Percentiles rank a stretch among this genome's conserved stretches.
Evolutionary conservation across 139 green algal genomes (phyloP).

Genomic region (Chlamydomonas eustigma): DNA sequence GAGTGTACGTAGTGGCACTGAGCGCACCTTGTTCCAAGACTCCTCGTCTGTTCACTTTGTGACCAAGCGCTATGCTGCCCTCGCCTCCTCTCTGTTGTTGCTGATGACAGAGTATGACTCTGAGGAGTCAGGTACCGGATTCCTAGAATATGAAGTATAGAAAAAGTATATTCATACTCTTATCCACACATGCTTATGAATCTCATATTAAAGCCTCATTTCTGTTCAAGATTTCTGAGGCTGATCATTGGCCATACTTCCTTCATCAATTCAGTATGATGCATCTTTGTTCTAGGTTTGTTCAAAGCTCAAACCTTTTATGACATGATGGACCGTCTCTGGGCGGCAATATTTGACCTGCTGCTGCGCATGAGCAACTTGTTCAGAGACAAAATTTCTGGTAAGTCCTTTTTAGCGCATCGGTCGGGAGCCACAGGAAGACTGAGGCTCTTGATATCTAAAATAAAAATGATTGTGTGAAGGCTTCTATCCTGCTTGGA

Average conservation of each 20-base stretch:
- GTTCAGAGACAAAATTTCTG: slow-evolving; percentile 25
- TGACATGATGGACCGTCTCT: slow-evolving; percentile 54
- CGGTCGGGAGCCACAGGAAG: too few species aligned
- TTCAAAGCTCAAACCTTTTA: slow-evolving; percentile 53
- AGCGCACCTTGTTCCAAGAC: slow-evolving; percentile 45
- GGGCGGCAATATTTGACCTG: slow-evolving; percentile 51
- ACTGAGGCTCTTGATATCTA: too few species aligned
- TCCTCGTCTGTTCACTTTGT: slow-evolving; percentile 18
- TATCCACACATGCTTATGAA: too few species aligned
- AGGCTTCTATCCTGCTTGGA: too few species aligned
- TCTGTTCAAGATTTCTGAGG: too few species aligned
- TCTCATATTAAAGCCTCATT: too few species aligned
- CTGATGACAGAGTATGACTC: slow-evolving; percentile 71
- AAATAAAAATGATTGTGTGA: too few species aligned
- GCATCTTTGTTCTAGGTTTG: too few species aligned
- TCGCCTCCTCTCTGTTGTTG: slow-evolving; percentile 72
- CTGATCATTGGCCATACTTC: too few species aligned
- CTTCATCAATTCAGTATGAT: too few species aligned
- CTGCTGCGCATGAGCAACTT: slow-evolving; percentile 59
- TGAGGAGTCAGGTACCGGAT: slow-evolving; percentile 38
- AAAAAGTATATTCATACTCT: not conserved
- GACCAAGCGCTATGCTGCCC: slow-evolving; percentile 65
- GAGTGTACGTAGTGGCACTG: slow-evolving; percentile 47
- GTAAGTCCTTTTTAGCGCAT: too few species aligned
- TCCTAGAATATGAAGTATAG: not conserved